These are phyloP conservation scores for Backusella psychrophila DNA, from an alignment of 192 early-diverging fungal species.

Conservation along the genomic window DNA sequence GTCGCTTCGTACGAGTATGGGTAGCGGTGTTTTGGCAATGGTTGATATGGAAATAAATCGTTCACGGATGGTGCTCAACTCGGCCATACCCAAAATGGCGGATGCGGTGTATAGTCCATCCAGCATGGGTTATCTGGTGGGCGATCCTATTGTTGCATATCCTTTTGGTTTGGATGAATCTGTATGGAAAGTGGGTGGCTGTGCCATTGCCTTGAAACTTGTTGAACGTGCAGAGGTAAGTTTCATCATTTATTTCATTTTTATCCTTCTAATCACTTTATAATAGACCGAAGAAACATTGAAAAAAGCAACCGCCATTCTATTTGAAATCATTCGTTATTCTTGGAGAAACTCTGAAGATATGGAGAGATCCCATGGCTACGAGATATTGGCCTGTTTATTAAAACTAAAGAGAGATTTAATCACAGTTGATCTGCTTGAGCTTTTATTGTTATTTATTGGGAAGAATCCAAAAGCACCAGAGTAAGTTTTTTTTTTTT, in stretches of 20 bases:
- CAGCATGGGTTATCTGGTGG: constrained; percentile 39
- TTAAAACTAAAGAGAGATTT: constrained; percentile 61
- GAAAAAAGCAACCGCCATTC: constrained; percentile 47
- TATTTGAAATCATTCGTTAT: constrained; percentile 59
- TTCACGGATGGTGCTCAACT: constrained; percentile 38
- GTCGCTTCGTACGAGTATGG: constrained; percentile 20
- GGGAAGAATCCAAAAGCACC: constrained; percentile 50
- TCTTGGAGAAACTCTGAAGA: constrained; percentile 71
- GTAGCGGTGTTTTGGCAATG: not conserved
- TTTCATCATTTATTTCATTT: not conserved
- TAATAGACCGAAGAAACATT: constrained; percentile 47
- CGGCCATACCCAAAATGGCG: constrained; percentile 53
- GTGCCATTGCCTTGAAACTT: constrained; percentile 58
- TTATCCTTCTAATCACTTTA: not conserved
- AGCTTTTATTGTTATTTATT: constrained; percentile 56
- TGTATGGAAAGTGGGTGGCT: constrained; percentile 76
- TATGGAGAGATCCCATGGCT: constrained; percentile 66
- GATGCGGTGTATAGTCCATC: constrained; percentile 36
- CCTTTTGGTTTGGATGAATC: constrained; percentile 61
- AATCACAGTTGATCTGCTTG: constrained; percentile 53
- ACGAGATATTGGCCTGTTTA: constrained; percentile 61
- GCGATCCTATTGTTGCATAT: constrained; percentile 52
- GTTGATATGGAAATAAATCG: not conserved
- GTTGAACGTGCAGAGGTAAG: constrained; percentile 58
- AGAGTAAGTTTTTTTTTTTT: constrained; percentile 41